phyloP scores from a whole-genome alignment of 2,329 filamentous ascomycete species.

The Botrytis fragariae region DNA sequence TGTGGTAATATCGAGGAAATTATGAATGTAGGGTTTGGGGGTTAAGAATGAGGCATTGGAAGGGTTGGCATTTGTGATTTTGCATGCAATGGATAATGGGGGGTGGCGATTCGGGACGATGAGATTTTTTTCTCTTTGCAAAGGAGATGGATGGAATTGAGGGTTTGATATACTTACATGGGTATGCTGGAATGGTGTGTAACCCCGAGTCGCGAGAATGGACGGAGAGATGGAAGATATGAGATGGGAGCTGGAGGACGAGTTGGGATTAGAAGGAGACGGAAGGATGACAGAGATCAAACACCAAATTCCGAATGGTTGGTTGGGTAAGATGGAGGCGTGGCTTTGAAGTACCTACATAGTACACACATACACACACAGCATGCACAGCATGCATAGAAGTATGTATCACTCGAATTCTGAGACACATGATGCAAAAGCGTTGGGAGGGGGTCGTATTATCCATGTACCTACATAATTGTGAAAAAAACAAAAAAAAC shows the following conservation, averaged over 20 bases:
- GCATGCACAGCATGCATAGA: not conserved
- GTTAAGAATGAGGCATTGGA: not conserved
- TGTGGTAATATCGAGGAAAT: constrained; percentile 11
- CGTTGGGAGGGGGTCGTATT: not conserved
- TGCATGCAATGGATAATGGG: not conserved
- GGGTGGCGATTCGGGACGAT: not conserved
- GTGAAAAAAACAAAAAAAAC: no score
- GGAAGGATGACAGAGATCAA: not conserved
- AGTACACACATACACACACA: not conserved
- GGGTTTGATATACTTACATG: not conserved
- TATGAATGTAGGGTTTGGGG: constrained; percentile 9
- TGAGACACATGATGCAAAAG: constrained; percentile 9
- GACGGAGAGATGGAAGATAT: not conserved
- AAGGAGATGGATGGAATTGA: not conserved
- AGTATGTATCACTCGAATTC: not conserved
- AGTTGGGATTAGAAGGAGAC: not conserved
- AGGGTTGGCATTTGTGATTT: not conserved
- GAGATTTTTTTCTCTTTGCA: not conserved
- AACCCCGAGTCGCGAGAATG: constrained; percentile 2
- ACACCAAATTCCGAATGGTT: not conserved
- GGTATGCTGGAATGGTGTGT: not conserved
- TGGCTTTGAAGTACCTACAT: not conserved
- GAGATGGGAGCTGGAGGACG: not conserved
- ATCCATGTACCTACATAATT: not conserved
- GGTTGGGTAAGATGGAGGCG: not conserved